Conservation (phyloP, 306 rosid species). For the Cucurbita ficifolia region DNA sequence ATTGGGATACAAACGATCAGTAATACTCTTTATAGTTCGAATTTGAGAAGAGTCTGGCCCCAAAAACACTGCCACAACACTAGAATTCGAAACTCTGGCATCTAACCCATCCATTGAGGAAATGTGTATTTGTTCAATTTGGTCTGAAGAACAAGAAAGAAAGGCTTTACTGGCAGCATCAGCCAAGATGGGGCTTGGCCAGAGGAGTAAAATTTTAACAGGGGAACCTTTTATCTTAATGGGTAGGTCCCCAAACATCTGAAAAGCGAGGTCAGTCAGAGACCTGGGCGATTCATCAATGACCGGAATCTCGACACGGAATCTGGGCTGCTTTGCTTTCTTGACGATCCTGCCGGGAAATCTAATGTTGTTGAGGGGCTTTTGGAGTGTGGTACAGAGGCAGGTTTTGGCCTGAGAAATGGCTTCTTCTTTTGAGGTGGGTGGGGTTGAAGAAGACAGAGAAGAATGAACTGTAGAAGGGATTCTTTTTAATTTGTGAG, state of each 20-base stretch:
- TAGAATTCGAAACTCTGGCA: conserved; percentile 26
- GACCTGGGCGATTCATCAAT: conserved; percentile 48
- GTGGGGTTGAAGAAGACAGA: conserved; percentile 53
- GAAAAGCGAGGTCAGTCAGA: conserved; percentile 43
- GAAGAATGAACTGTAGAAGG: conserved; percentile 24
- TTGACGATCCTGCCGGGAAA: conserved; percentile 41
- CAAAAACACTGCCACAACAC: conserved; percentile 50
- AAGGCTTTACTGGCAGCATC: conserved; percentile 38
- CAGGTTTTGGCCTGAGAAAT: conserved; percentile 64
- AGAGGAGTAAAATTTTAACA: conserved; percentile 29
- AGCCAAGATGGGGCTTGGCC: conserved; percentile 33
- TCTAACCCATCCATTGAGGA: conserved; percentile 23
- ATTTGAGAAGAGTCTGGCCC: conserved; percentile 45
- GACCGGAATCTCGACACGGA: conserved; percentile 65
- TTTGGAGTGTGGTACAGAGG: conserved; percentile 52
- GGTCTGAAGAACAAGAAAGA: conserved; percentile 24
- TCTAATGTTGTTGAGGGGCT: conserved; percentile 69
- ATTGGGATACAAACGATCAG: conserved; percentile 49
- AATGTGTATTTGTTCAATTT: conserved; percentile 37
- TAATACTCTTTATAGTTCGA: conserved; percentile 22
- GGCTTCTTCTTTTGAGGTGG: conserved; percentile 68
- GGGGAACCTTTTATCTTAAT: conserved; percentile 50
- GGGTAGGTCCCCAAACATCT: conserved; percentile 45
- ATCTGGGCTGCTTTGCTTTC: conserved; percentile 59
- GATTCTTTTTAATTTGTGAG: conserved; percentile 19